Base-by-base conservation (phyloP, 2,329 filamentous ascomycete genomes). In the Aciculosporium take region DNA sequence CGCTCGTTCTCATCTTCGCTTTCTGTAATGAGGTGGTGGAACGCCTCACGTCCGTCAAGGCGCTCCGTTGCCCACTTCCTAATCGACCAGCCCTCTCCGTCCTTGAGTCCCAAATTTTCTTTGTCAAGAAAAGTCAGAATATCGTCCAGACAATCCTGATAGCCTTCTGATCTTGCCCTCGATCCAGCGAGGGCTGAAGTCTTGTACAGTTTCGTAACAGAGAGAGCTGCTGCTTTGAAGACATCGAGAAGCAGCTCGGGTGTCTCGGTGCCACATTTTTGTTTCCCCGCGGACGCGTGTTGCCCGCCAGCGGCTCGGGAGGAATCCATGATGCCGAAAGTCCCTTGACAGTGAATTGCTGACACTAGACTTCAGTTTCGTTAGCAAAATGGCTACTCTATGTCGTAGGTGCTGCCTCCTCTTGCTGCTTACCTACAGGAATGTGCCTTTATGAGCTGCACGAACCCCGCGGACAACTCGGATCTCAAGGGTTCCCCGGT, bases 121-220 rank as follows among this genome's bases (percentile, higher is more conserved):
- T 76, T 81, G 57, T 96, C 88, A 41, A 96, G 66, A 51, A 94
- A 93, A 13, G 71, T 63, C n/a, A 95, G 65, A 5, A 98, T 67
- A 50, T 96, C 89, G 48, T 95, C 86, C 29, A 98, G 67, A 29
- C 88, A 93, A 56, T 96, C 88, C 59, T 95, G 88, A 53, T 95
- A 96, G 21, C 91, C 91, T 30, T 88, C 81, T 39, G 75, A 66
- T 38, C 84, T 78, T 36, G 86, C 79, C 53, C 80, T 79, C 38
- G 80, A 71, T 57, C 91, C 80, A 37, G 84, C 83, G 25, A 78
- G 71, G 10, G 84, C 81, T 3, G 89, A 89, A 30, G 81, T 88
- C 63, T 94, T 95, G 67, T 96, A 96, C 12, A 98, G 78, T 55
- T 93, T 94, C 37, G 91, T 96, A 42, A 96, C 88, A 5, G 87